These are phyloP conservation scores for Kokia cookei DNA, from an alignment of 441 rosid species.

Conservation along the genomic window DNA sequence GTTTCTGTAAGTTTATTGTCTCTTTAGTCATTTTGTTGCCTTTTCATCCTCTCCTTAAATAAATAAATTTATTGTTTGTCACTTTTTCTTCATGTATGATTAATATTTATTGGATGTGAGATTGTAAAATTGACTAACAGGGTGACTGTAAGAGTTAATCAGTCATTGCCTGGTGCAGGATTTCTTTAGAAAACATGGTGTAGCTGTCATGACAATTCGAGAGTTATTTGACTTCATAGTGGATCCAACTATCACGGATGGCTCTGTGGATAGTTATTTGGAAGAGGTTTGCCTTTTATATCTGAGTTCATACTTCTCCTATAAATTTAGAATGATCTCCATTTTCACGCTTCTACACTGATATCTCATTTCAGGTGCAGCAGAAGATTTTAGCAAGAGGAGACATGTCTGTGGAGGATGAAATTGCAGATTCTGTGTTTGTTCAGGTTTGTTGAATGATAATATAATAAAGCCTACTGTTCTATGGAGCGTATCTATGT, in stretches of 20 bases:
- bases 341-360: background rate
- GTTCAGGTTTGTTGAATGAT: conserved; percentile 54
- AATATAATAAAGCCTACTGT: background rate
- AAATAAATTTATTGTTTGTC: background rate
- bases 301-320: background rate
- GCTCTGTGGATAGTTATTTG: conserved; percentile 70
- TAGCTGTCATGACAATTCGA: conserved; percentile 84
- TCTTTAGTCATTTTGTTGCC: background rate
- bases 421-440: conserved; percentile 88
- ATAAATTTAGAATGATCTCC: background rate
- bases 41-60: background rate
- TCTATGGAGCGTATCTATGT: background rate
- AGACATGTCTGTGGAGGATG: conserved; percentile 74
- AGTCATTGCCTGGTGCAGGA: conserved; percentile 35
- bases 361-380: conserved; percentile 50
- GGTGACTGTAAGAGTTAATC: background rate
- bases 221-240: conserved; percentile 94
- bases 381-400: conserved; percentile 62
- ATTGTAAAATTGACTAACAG: background rate
- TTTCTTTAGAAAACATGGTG: conserved; percentile 85
- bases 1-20: conserved; percentile 59
- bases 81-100: background rate
- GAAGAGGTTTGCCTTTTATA: conserved; percentile 54
- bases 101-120: background rate
- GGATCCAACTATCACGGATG: conserved; percentile 75